Conservation (phyloP, 345 rosid genomes). For the Cochlearia excelsa region DNA sequence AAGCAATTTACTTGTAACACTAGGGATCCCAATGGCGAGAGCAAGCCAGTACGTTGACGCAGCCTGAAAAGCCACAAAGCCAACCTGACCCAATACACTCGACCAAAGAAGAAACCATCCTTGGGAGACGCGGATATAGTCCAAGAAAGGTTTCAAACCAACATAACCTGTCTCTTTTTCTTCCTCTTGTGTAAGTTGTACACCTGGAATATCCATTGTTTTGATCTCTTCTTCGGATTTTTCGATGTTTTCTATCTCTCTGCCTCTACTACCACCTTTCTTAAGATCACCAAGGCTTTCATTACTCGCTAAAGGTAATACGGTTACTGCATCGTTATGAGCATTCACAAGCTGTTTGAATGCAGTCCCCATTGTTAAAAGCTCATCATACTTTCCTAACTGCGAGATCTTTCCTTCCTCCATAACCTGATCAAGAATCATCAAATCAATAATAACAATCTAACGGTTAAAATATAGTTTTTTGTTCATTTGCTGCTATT, state of each 20-base stretch:
- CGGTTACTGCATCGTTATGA: slow-evolving; percentile 55
- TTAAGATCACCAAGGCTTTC: slow-evolving; percentile 30
- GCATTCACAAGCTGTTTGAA: slow-evolving; percentile 75
- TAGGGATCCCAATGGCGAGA: slow-evolving; percentile 51
- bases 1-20: slow-evolving; percentile 38
- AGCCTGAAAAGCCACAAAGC: slow-evolving; percentile 55
- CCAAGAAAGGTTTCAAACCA: slow-evolving; percentile 61
- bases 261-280: slow-evolving; percentile 11
- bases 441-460: not conserved
- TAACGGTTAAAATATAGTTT: not conserved
- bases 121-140: slow-evolving; percentile 52
- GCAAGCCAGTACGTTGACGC: slow-evolving; percentile 77
- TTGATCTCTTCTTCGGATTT: slow-evolving; percentile 29
- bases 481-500: not conserved
- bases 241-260: slow-evolving; percentile 16
- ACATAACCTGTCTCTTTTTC: slow-evolving; percentile 58
- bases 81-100: slow-evolving; percentile 35
- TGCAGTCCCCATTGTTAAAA: slow-evolving; percentile 51
- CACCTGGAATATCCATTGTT: slow-evolving; percentile 36
- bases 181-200: slow-evolving; percentile 67
- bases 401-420: slow-evolving; percentile 56
- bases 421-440: slow-evolving; percentile 49
- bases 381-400: slow-evolving; percentile 60
- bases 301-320: slow-evolving; percentile 35
- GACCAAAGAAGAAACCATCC: slow-evolving; percentile 42